Evolutionary conservation across 1,284 basidiomycete species (phyloP).

Genomic region (Microbotryum scabiosae): DNA sequence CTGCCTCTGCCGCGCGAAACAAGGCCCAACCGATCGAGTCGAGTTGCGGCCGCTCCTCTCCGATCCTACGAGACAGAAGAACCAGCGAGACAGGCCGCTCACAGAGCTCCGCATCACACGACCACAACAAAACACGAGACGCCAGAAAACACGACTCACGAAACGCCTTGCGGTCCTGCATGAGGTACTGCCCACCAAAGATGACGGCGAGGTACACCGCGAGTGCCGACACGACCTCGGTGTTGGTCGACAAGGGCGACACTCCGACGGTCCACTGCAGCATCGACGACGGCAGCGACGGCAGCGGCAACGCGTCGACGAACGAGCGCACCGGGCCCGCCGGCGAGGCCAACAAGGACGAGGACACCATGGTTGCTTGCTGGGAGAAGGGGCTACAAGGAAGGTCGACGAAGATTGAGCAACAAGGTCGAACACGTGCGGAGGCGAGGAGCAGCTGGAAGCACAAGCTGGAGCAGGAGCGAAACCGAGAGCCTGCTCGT

Average conservation of each 20-base stretch:
- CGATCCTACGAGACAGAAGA: too few species aligned
- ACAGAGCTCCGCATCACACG: too few species aligned
- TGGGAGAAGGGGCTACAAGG: constrained; percentile 10
- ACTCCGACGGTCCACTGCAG: constrained; percentile 61
- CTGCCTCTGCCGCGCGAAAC: too few species aligned
- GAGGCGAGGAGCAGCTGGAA: too few species aligned
- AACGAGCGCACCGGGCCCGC: constrained; percentile 40
- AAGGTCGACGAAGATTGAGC: not conserved
- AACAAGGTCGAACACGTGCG: too few species aligned
- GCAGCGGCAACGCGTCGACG: constrained; percentile 50
- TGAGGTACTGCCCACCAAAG: constrained; percentile 75
- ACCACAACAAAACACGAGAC: not conserved
- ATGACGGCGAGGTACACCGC: constrained; percentile 76
- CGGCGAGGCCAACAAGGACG: constrained; percentile 4
- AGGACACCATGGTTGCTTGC: not conserved
- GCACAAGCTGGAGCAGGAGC: too few species aligned
- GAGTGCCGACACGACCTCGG: constrained; percentile 61
- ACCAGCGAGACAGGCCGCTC: too few species aligned
- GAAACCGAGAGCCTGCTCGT: too few species aligned
- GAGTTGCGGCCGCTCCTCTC: too few species aligned
- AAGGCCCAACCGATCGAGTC: too few species aligned
- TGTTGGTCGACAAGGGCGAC: constrained; percentile 71
- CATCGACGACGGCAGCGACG: constrained; percentile 52
- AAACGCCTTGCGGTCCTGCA: constrained; percentile 50
- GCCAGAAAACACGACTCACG: constrained; percentile 22